Evolutionary conservation across 2,329 filamentous ascomycete species (phyloP).

Genomic region (Penicillium polonicum): DNA sequence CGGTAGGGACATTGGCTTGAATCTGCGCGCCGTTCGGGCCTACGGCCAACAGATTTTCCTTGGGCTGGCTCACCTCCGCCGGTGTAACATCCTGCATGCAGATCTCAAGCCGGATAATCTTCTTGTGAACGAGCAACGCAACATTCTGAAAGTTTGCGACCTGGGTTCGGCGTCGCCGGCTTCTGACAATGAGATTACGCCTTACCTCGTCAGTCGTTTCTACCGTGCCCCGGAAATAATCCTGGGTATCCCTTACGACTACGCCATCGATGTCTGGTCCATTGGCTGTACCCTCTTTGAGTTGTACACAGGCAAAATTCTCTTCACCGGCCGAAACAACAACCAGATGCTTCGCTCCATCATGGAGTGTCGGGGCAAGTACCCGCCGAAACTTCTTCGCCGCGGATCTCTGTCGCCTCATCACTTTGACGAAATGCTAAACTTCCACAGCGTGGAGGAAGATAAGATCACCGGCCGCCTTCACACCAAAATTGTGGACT

Average conservation of each 20-base stretch:
- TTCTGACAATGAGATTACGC: conserved; percentile 86
- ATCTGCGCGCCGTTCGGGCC: conserved; percentile 77
- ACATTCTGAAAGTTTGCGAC: conserved; percentile 90
- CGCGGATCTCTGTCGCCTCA: conserved; percentile 71
- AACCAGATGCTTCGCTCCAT: conserved; percentile 98
- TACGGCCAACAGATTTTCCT: conserved; percentile 96
- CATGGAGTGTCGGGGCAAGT: conserved; percentile 92
- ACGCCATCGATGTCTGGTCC: conserved; percentile 95
- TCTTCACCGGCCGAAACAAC: conserved; percentile 93
- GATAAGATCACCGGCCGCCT: conserved; percentile 86
- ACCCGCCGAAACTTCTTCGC: conserved; percentile 84
- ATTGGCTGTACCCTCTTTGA: conserved; percentile 97
- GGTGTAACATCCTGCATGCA: conserved; percentile 90
- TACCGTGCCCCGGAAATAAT: conserved; percentile 98
- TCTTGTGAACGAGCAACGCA: conserved; percentile 80
- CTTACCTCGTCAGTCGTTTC: conserved; percentile 94
- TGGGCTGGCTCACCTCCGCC: conserved; percentile 80
- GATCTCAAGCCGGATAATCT: conserved; percentile 99
- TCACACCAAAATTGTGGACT: conserved; percentile 47
- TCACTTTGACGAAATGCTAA: conserved; percentile 82
- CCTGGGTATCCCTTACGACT: conserved; percentile 92
- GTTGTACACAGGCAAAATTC: conserved; percentile 93
- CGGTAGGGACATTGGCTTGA: conserved; percentile 89
- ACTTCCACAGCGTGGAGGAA: conserved; percentile 80
- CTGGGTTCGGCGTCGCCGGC: conserved; percentile 92